Base-by-base conservation (phyloP, 1,284 basidiomycete species). In the Melampsora americana region DNA sequence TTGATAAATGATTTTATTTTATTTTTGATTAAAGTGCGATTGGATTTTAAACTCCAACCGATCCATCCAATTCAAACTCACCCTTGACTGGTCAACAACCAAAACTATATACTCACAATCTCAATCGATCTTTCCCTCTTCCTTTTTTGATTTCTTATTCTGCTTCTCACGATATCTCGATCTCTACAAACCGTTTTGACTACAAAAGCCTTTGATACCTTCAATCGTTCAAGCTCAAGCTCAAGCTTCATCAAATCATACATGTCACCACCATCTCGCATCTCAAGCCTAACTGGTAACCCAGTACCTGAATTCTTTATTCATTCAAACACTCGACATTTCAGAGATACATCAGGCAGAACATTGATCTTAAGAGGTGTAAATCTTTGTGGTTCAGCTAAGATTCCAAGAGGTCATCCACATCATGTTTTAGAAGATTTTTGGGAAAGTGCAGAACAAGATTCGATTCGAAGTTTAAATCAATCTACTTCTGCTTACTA, bases 281-380 rank as follows among this genome's bases (percentile, higher is more conserved):
- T 44, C 35, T 66, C 64, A 14, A 20, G 5, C n/a, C 20, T 66
- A 32, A 72, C 70, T 32, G 70, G 70, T 23, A 64, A 72, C 35
- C 48, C 72, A 42, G 77, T 80, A 7, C 78, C 78, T 2, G 56
- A 79, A 14, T 69, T 77, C 62, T 80, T 78, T 73, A 70, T 80
- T n/a, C 79, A 82, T 66, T 79, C 81, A 56, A 79, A 79, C 18
- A 79, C 80, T 28, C 78, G 79, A 79, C 88, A 90, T 80, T 98
- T 97, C 82, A 89, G 93, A 80, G 93, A 97, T 84, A 88, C 87
- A 66, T 83, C 87, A 69, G 94, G 94, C 12, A 89, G 95, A 60
- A 90, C 90, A 0, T 84, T 97, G 26, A 85, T 98, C 32, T 86
- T 99, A 0, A 89, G 95, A 59, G 95, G 95, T 48, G 90, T 98